These are phyloP conservation scores for Cubamyces lactineus DNA, from an alignment of 768 basidiomycete genomes.

Conservation along the genomic window DNA sequence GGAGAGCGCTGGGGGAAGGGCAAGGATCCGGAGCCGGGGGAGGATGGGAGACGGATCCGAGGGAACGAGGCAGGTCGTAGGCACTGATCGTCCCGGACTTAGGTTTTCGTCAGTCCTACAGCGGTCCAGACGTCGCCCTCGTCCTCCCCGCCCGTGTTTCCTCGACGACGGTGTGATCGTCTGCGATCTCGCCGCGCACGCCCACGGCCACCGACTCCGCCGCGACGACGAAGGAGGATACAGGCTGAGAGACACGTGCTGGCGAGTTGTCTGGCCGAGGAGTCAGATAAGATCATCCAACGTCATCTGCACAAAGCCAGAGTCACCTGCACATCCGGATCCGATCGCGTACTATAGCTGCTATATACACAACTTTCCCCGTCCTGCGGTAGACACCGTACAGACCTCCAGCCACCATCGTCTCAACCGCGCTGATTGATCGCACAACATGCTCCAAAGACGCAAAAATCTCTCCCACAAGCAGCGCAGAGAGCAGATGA, in stretches of 20 bases:
- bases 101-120: background rate
- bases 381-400: too few relatives aligned
- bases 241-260: too few relatives aligned
- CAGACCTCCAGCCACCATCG: background rate
- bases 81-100: background rate
- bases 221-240: background rate
- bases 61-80: background rate
- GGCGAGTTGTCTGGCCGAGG: too few relatives aligned
- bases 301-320: too few relatives aligned
- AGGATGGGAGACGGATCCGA: background rate
- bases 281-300: too few relatives aligned
- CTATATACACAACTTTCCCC: too few relatives aligned
- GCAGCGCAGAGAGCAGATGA: conserved; percentile 70
- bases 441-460: conserved; percentile 36
- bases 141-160: background rate
- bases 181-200: background rate
- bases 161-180: conserved; percentile 3
- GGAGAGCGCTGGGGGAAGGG: background rate
- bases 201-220: background rate
- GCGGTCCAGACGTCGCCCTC: background rate
- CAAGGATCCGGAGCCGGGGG: background rate
- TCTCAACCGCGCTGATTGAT: background rate
- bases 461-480: conserved; percentile 59
- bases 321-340: too few relatives aligned
- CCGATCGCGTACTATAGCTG: too few relatives aligned